Conservation (phyloP, 192 early-diverging fungal species). For the Coemansia sp. region DNA sequence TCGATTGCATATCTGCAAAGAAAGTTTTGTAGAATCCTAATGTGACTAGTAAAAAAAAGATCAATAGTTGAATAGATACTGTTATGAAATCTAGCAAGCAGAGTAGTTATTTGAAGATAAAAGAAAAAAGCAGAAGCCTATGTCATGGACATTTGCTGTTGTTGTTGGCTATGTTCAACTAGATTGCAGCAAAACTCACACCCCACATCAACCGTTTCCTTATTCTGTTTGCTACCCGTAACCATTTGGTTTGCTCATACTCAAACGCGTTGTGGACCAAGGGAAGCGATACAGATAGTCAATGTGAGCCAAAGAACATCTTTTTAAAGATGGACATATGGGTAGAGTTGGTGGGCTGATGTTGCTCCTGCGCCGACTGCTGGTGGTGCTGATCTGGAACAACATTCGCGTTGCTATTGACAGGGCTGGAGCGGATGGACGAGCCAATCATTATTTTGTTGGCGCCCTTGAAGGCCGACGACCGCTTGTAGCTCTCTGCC, state of each 20-base stretch:
- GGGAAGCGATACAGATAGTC: constrained; percentile 13
- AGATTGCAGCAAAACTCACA: too few relatives aligned
- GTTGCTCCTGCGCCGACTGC: neutral
- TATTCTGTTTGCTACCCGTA: neutral
- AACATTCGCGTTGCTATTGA: constrained; percentile 9
- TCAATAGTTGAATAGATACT: too few relatives aligned
- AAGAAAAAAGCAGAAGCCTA: neutral
- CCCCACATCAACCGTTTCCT: too few relatives aligned
- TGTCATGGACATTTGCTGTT: neutral
- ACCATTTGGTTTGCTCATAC: constrained; percentile 6
- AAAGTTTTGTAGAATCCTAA: constrained; percentile 5
- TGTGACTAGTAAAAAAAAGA: neutral
- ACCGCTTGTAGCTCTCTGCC: constrained; percentile 53
- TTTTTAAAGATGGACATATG: constrained; percentile 52
- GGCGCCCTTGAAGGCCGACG: constrained; percentile 35
- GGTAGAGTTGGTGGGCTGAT: constrained; percentile 4
- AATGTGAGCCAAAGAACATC: constrained; percentile 53
- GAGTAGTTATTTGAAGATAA: neutral
- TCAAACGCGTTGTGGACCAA: neutral
- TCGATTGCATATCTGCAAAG: constrained; percentile 48
- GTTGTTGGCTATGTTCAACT: too few relatives aligned
- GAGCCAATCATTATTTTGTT: constrained; percentile 22
- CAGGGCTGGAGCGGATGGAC: constrained; percentile 28
- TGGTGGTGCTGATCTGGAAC: constrained; percentile 8
- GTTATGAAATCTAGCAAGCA: neutral